phyloP scores from a whole-genome alignment of 1,284 basidiomycete species.

The Xerocomus nothofagi region DNA sequence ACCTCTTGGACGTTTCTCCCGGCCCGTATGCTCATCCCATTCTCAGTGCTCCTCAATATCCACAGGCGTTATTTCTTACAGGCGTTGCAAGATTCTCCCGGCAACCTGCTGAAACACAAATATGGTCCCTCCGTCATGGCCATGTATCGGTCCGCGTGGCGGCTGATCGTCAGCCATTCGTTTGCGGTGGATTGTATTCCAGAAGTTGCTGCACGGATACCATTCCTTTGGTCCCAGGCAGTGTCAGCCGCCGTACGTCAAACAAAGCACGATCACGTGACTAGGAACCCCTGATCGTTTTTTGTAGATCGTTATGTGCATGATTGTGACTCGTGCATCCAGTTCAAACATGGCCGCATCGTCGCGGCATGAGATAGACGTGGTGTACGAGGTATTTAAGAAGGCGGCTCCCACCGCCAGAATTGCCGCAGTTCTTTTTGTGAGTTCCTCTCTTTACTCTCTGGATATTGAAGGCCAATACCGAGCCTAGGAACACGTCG shows the following conservation, averaged over 20 bases:
- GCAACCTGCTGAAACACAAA: conserved; percentile 57
- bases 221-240: conserved; percentile 58
- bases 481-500: conserved; percentile 45
- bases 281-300: conserved; percentile 3
- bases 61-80: conserved; percentile 69
- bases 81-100: conserved; percentile 57
- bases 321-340: conserved; percentile 60
- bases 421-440: conserved; percentile 51
- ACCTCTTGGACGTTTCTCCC: conserved; percentile 7
- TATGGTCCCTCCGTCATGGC: conserved; percentile 69
- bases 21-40: conserved; percentile 1
- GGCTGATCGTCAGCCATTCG: conserved; percentile 51
- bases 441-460: conserved; percentile 31
- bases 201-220: conserved; percentile 45
- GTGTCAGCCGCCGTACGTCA: conserved; percentile 59
- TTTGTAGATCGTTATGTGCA: conserved; percentile 64
- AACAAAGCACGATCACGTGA: not conserved
- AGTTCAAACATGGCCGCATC: conserved; percentile 53
- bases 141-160: conserved; percentile 67
- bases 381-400: conserved; percentile 50
- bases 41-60: conserved; percentile 59
- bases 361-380: conserved; percentile 58
- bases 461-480: not conserved
- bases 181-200: conserved; percentile 43
- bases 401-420: conserved; percentile 47